Evolutionary conservation across 75 land plant genomes (phyloP), one percentile per base, ranked within the genome.

Genomic region (Cryptomeria japonica): DNA sequence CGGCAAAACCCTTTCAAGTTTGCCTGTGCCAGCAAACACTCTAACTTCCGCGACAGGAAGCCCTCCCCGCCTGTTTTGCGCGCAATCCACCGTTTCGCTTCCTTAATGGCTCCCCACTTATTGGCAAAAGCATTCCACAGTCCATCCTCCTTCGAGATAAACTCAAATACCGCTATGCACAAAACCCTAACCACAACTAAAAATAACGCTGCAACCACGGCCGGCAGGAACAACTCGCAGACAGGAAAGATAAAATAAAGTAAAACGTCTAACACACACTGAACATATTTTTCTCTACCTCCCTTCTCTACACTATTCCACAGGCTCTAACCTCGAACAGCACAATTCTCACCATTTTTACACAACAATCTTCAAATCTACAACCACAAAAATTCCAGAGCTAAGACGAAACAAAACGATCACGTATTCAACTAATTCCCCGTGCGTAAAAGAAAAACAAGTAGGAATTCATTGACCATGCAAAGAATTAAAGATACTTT

Each of bases 61-160:
- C 93, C 85, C 95, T 87, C n/a, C 95, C 95, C 34, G 95, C 95
- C 79, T 94, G 93, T 85, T 91, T 91, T 19, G 95, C 91, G 61
- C 95, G 88, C 85, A 94, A 44, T 1, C 93, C 95, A 7, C 93
- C 95, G 42, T 93, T 89, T 83, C 90, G 91, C 84, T 84, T 88
- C 89, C 95, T 92, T 44, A 86, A 89, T 39, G 92, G 89, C 85
- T 93, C 94, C 89, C 84, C 87, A 68, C 92, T 92, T 44, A 58
- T 86, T 5, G 72, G 76, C 16, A 92, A 37, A 77, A 90, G 68
- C 51, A 85, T 91, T 84, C 91, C 49, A 86, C 88, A 89, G 87
- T 58, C 93, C 94, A 91, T 93, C 84, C 87, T 85, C 18, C 68
- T 86, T 68, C 36, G 14, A 28, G 19, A 28, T 6, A 84, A 49